Percentiles rank a stretch among this genome's conserved stretches.
phyloP scores from a whole-genome alignment of 2,329 filamentous ascomycete species.

The Penicillium oxalicum region DNA sequence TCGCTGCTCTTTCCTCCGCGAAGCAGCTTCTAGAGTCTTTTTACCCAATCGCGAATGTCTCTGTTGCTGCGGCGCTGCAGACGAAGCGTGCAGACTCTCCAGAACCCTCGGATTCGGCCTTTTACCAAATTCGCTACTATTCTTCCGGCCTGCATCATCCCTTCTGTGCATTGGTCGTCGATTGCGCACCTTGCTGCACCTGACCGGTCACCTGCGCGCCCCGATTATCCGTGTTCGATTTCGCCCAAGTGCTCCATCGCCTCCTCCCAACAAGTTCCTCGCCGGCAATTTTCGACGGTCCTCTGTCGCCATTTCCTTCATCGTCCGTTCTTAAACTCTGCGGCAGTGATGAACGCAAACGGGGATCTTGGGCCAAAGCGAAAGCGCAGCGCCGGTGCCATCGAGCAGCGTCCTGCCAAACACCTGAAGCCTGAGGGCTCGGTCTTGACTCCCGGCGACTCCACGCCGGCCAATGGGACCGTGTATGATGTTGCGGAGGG shows the following conservation, averaged over 20 bases:
- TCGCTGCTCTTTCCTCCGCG: conserved; percentile 8
- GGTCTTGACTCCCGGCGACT: conserved; percentile 36
- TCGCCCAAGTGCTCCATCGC: conserved; percentile 8
- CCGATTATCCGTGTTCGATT: conserved; percentile 8
- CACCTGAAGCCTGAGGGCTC: conserved; percentile 48
- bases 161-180: conserved; percentile 12
- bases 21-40: conserved; percentile 8
- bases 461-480: conserved; percentile 40
- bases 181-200: conserved; percentile 1
- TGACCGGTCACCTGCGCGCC: conserved; percentile 9
- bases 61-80: conserved; percentile 14
- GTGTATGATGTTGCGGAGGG: conserved; percentile 42
- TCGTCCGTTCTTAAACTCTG: conserved; percentile 7
- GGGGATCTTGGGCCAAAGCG: conserved; percentile 48
- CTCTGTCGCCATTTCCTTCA: conserved; percentile 4
- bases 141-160: conserved; percentile 9
- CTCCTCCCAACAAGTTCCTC: conserved; percentile 11
- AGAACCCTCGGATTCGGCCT: background rate
- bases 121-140: conserved; percentile 5
- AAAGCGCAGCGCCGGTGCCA: conserved; percentile 50
- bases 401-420: conserved; percentile 50
- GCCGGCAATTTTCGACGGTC: conserved; percentile 5
- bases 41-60: conserved; percentile 29
- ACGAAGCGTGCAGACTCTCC: conserved; percentile 1
- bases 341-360: conserved; percentile 44